Base-by-base conservation (phyloP, 352 stramenopile genomes). In the Pythium biforme region DNA sequence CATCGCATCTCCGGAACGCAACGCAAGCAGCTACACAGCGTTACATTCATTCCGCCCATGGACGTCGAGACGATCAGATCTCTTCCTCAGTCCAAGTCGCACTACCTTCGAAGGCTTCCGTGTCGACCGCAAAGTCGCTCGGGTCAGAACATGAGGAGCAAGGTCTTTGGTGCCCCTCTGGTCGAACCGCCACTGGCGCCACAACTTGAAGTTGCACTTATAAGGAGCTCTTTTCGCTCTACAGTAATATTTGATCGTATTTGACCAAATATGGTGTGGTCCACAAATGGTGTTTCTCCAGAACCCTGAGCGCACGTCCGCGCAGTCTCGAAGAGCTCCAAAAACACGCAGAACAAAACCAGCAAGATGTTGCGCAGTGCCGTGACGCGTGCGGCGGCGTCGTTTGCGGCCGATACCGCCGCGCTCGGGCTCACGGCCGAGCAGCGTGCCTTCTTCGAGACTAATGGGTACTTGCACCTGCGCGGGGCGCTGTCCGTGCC, bases 401-500 rank as follows among this genome's bases (percentile, higher is more conserved):
- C 54, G 39, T 64, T 50, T 37, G 37, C 65, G 8, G 54, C 50
- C 31, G 58, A 52, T 26, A 25, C 58, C 2, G 43, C 63, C 15
- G 11, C 55, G 6, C n/a, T 46, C 1, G 76, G 79, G 0, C 70
- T 94, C 23, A 79, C 79, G n/a, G 9, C 70, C 9, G 79, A 82
- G 47, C 78, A 92, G 66, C 55, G 89, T 50, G 69, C 65, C 5
- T 86, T 79, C 53, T 94, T 81, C 67, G 52, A 81, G 20, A 64
- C 67, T 46, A 85, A 94, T 55, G 85, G 85, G 29, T 94, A 74
- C 68, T 68, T 94, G 17, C 71, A 92, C 25, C 68, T 92, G 47
- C 67, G 59, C 4, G 54, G 55, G 4, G 79, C 78, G 14, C 62
- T 94, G 5, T 62, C 72, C 0, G 47, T 65, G 20, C 68, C 76